Evolutionary conservation across 2,329 filamentous ascomycete species (phyloP).

Genomic region (Claviceps paspali): DNA sequence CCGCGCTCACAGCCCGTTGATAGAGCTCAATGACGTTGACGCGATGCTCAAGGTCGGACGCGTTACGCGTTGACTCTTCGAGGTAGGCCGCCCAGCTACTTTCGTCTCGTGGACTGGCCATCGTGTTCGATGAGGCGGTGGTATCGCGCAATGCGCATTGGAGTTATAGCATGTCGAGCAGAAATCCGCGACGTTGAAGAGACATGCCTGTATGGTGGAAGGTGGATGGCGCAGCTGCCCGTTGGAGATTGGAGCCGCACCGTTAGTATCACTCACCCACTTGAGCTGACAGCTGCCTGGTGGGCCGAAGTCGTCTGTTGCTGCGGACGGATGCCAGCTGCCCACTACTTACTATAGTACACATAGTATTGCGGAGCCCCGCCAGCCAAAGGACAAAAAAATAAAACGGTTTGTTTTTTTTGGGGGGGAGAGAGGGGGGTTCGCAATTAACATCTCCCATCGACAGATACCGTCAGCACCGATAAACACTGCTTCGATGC

Average conservation of each 20-base stretch:
- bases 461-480: too few species aligned
- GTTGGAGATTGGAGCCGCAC: too few species aligned
- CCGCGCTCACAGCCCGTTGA: slow-evolving; percentile 52
- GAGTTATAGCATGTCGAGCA: not conserved
- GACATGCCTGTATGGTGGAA: not conserved
- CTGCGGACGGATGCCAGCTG: too few species aligned
- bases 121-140: slow-evolving; percentile 14
- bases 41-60: slow-evolving; percentile 49
- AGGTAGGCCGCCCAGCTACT: slow-evolving; percentile 65
- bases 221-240: not conserved
- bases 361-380: too few species aligned
- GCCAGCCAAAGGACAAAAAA: too few species aligned
- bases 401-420: too few species aligned
- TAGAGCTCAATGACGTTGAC: slow-evolving; percentile 58
- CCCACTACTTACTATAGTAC: too few species aligned
- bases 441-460: too few species aligned
- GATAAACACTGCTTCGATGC: too few species aligned
- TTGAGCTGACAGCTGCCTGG: not conserved
- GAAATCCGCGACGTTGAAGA: not conserved
- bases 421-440: too few species aligned
- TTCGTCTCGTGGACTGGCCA: slow-evolving; percentile 53
- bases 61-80: slow-evolving; percentile 49
- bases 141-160: not conserved
- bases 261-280: too few species aligned
- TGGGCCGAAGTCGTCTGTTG: too few species aligned